Percentiles rank a stretch among this genome's conserved stretches.
Conservation (phyloP, 169 alveolate species). For the Babesia ovis region DNA sequence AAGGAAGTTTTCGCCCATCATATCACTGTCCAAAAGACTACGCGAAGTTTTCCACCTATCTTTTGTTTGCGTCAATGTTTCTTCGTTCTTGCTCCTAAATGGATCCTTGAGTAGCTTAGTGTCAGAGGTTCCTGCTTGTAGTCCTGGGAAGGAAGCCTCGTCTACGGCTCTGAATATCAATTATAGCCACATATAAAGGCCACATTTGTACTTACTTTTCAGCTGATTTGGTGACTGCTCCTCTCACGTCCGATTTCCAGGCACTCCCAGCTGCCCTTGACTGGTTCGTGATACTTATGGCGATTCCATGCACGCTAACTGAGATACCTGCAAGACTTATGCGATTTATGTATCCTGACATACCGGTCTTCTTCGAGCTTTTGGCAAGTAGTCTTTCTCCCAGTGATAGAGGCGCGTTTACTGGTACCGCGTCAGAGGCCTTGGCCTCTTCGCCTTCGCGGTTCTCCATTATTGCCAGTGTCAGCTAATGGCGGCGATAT, state of each 20-base stretch:
- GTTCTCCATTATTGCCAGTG: conserved; percentile 7
- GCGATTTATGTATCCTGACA: neutral
- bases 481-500: too few relatives aligned
- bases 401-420: conserved; percentile 41
- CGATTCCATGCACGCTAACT: conserved; percentile 65
- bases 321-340: conserved; percentile 54
- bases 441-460: neutral
- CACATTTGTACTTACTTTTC: too few relatives aligned
- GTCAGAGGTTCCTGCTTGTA: conserved; percentile 38
- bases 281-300: conserved; percentile 58
- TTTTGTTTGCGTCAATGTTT: neutral
- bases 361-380: conserved; percentile 46
- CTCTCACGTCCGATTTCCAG: conserved; percentile 56
- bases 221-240: neutral
- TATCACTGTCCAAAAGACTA: conserved; percentile 4
- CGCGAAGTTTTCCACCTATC: neutral
- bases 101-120: neutral
- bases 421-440: neutral
- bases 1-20: conserved; percentile 57
- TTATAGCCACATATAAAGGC: too few relatives aligned
- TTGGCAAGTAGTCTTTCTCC: conserved; percentile 52
- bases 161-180: conserved; percentile 20
- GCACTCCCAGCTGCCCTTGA: conserved; percentile 59
- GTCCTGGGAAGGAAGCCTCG: conserved; percentile 60
- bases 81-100: neutral